Evolutionary conservation across 495 filamentous ascomycete species (phyloP).

Genomic region (Eremomyces bilateralis): DNA sequence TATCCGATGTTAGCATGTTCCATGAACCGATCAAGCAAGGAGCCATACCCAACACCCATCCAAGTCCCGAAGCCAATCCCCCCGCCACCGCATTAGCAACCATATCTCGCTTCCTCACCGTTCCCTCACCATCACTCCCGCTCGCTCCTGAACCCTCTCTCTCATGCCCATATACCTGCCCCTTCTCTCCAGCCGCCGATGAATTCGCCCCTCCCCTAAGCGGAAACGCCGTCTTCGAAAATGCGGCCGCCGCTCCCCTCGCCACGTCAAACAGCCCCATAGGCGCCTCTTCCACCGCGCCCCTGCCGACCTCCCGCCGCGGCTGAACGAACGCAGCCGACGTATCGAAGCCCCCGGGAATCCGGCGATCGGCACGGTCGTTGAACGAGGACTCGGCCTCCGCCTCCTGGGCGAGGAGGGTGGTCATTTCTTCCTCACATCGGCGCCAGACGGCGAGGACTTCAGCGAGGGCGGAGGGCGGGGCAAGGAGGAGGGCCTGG

Average conservation of each 20-base stretch:
- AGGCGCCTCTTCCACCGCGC: constrained; percentile 45
- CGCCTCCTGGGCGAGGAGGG: constrained; percentile 44
- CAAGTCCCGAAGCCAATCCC: constrained; percentile 19
- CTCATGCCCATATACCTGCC: constrained; percentile 8
- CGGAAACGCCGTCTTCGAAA: constrained; percentile 40
- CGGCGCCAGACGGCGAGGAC: constrained; percentile 67
- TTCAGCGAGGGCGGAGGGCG: constrained; percentile 55
- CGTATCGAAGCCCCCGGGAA: constrained; percentile 43
- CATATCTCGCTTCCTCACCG: constrained; percentile 22
- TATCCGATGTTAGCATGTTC: no score
- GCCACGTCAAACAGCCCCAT: constrained; percentile 91
- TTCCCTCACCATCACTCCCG: constrained; percentile 7
- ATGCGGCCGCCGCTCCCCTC: constrained; percentile 55
- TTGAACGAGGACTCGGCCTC: constrained; percentile 23
- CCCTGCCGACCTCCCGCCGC: constrained; percentile 15
- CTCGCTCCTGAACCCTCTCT: constrained; percentile 8
- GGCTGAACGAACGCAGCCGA: constrained; percentile 15
- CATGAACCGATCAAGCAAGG: no score
- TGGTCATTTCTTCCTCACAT: constrained; percentile 68
- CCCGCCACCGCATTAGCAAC: constrained; percentile 20
- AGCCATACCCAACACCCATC: constrained; percentile 19
- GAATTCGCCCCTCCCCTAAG: constrained; percentile 17
- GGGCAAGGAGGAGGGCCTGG: constrained; percentile 61
- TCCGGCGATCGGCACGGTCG: constrained; percentile 17
- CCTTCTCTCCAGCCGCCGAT: constrained; percentile 1